Evolutionary conservation across 208 protist species (phyloP).

Genomic region (Wallacemonas sp.): DNA sequence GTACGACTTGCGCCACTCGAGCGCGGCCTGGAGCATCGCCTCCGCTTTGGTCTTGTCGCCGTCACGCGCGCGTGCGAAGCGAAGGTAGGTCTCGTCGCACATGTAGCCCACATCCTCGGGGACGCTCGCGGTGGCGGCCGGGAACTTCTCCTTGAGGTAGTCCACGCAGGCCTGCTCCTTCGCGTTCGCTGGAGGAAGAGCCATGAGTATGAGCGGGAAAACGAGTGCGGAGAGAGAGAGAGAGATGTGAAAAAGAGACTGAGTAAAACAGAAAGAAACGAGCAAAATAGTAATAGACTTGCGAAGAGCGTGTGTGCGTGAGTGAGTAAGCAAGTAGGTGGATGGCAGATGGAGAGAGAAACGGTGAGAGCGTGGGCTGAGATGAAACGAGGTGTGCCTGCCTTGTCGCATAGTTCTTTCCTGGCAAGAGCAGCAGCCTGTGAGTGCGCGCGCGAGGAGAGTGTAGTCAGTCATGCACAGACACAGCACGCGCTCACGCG

Average conservation of each 20-base stretch:
- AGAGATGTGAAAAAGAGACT: not conserved
- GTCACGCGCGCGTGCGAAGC: constrained; percentile 59
- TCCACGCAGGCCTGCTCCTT: constrained; percentile 49
- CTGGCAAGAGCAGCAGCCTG: no score
- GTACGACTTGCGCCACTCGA: constrained; percentile 56
- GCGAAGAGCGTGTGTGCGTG: no score
- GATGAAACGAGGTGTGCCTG: no score
- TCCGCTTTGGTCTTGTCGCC: constrained; percentile 40
- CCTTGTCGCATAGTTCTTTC: no score
- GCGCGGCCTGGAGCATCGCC: constrained; percentile 37
- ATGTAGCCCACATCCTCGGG: constrained; percentile 51
- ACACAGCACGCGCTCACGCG: no score
- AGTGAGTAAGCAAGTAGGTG: no score
- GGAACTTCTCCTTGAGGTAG: constrained; percentile 34
- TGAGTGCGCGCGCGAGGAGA: no score
- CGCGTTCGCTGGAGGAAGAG: constrained; percentile 15
- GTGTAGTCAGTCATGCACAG: no score
- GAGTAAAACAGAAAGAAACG: not conserved
- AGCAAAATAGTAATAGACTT: no score
- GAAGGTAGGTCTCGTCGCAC: constrained; percentile 50
- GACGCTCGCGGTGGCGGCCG: constrained; percentile 23
- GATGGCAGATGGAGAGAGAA: no score
- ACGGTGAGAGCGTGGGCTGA: no score
- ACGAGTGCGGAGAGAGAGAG: not conserved
- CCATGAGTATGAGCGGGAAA: constrained; percentile 18